Conservation (phyloP, 441 rosid genomes). For the Erodium moschatum region DNA sequence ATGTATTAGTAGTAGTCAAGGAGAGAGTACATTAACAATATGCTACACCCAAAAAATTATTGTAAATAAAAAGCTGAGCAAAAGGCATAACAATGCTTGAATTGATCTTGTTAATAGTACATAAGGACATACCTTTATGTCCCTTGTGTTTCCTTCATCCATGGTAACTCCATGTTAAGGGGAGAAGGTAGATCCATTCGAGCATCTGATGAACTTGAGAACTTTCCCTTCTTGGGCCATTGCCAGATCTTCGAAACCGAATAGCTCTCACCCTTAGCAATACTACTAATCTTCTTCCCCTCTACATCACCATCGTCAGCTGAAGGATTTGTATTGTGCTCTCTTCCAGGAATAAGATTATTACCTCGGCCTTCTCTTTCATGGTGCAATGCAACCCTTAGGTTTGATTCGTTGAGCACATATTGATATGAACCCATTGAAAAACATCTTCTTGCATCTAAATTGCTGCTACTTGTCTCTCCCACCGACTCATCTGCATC, state of each 20-base stretch:
- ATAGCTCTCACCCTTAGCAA: constrained; percentile 56
- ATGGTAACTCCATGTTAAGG: constrained; percentile 31
- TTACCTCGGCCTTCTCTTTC: constrained; percentile 4
- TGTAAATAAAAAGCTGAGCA: constrained; percentile 9
- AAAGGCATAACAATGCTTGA: constrained; percentile 20
- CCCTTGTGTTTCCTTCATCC: neutral
- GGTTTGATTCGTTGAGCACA: constrained; percentile 38
- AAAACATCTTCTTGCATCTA: constrained; percentile 60
- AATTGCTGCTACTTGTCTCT: constrained; percentile 39
- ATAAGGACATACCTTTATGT: constrained; percentile 23
- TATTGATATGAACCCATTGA: constrained; percentile 56
- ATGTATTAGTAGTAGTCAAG: constrained; percentile 10
- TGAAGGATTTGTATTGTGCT: constrained; percentile 30
- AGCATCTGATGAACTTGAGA: constrained; percentile 36
- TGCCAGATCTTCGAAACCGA: constrained; percentile 74
- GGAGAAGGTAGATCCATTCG: constrained; percentile 27
- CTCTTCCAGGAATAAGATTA: constrained; percentile 29
- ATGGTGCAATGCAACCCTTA: constrained; percentile 18
- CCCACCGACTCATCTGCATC: constrained; percentile 28
- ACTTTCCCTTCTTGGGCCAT: constrained; percentile 58
- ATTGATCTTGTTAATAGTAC: constrained; percentile 21
- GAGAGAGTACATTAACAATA: constrained; percentile 23
- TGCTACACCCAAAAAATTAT: constrained; percentile 26
- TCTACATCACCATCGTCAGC: constrained; percentile 33
- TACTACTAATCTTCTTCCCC: constrained; percentile 44